Conservation (phyloP, 176 grass and related monocot genomes). For the Microstegium vimineum region DNA sequence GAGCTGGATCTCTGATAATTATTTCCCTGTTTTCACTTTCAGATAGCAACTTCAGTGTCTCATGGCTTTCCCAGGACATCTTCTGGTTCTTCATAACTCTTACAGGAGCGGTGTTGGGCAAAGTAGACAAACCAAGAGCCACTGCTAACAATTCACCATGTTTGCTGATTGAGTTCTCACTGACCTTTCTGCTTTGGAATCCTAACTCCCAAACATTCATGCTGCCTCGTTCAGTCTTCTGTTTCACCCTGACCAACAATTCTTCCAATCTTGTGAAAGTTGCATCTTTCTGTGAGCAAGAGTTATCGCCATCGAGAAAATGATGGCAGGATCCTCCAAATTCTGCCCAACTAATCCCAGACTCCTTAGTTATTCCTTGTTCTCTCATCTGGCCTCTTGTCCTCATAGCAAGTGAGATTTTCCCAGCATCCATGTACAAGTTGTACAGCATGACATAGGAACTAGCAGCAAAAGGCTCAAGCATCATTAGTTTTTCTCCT, state of each 20-base stretch:
- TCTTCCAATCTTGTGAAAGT: conserved; percentile 36
- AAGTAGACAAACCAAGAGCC: conserved; percentile 45
- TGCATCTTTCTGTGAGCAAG: conserved; percentile 14
- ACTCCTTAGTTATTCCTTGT: conserved; percentile 43
- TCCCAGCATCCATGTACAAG: conserved; percentile 63
- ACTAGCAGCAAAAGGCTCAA: conserved; percentile 57
- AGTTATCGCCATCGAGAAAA: conserved; percentile 40
- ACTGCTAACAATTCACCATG: conserved; percentile 66
- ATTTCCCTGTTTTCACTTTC: conserved; percentile 58
- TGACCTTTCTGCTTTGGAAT: conserved; percentile 49
- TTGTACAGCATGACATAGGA: conserved; percentile 70
- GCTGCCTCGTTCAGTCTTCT: conserved; percentile 35
- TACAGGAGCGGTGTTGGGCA: conserved; percentile 35
- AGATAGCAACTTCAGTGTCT: conserved; percentile 64
- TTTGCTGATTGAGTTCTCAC: conserved; percentile 35
- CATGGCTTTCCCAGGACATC: conserved; percentile 65
- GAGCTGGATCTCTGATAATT: conserved; percentile 56
- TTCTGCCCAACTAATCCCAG: conserved; percentile 58
- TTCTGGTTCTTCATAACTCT: conserved; percentile 81
- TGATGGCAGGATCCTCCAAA: conserved; percentile 45
- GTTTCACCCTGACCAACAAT: conserved; percentile 46
- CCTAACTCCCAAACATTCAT: conserved; percentile 49
- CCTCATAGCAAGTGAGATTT: conserved; percentile 78
- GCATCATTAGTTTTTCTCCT: conserved; percentile 48
- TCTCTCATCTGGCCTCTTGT: conserved; percentile 89